A percentile compares a stretch with the other conserved stretches of the same genome.
These are phyloP conservation scores for Kwoniella sp. DNA, from an alignment of 768 basidiomycete genomes.

Conservation along the genomic window DNA sequence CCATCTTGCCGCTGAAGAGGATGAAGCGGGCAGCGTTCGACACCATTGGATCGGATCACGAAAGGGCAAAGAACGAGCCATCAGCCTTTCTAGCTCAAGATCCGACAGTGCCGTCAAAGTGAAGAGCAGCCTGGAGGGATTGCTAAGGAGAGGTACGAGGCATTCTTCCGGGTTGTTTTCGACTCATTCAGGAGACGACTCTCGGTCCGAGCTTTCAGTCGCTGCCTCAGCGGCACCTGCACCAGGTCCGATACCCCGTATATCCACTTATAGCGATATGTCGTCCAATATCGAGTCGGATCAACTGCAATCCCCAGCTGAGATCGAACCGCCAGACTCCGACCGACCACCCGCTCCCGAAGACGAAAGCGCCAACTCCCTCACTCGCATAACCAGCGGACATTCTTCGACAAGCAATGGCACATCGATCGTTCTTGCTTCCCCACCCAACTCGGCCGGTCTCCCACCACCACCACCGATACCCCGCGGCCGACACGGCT, in stretches of 20 bases:
- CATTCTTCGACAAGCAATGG: constrained; percentile 15
- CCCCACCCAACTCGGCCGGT: constrained; percentile 12
- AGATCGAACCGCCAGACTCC: constrained; percentile 11
- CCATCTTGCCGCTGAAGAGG: constrained; percentile 20
- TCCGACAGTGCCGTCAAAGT: constrained; percentile 35
- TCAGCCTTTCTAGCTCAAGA: constrained; percentile 34
- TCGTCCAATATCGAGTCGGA: constrained; percentile 12
- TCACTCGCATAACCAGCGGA: constrained; percentile 9
- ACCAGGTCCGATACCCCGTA: constrained; percentile 8
- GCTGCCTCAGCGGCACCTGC: too few species aligned
- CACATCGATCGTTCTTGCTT: constrained; percentile 14
- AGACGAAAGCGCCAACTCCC: not conserved
- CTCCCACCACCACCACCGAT: constrained; percentile 6
- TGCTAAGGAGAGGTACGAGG: constrained; percentile 25
- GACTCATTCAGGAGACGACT: constrained; percentile 9
- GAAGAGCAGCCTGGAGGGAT: constrained; percentile 37
- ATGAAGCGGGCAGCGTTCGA: constrained; percentile 12
- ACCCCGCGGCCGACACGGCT: constrained; percentile 18
- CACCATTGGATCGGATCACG: constrained; percentile 23
- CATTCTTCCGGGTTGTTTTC: constrained; percentile 8
- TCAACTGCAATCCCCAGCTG: constrained; percentile 17
- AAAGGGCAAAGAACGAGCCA: constrained; percentile 46
- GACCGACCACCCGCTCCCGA: not conserved
- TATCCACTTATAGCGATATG: constrained; percentile 15
- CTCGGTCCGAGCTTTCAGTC: constrained; percentile 14